Evolutionary conservation across 805 yeast genomes (phyloP).

Genomic region (Myxozyma melibiosi): DNA sequence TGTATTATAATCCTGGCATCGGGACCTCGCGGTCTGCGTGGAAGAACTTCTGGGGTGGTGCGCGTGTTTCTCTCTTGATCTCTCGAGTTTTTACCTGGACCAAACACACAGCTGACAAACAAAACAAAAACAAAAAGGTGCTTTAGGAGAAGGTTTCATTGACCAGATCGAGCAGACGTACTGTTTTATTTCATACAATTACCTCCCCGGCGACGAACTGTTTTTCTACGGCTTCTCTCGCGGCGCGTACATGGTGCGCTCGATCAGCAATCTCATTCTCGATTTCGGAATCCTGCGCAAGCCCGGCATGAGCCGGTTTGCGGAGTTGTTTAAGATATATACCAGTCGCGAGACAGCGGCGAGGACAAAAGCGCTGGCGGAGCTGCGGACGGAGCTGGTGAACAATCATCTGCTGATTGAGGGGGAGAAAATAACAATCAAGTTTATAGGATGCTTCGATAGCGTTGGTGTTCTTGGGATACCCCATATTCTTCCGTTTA

Average conservation of each 20-base stretch:
- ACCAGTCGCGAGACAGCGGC: neutral
- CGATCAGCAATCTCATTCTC: slow-evolving; percentile 12
- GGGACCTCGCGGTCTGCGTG: slow-evolving; percentile 4
- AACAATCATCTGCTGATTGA: neutral
- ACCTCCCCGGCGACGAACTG: slow-evolving; percentile 21
- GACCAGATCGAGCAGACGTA: slow-evolving; percentile 18
- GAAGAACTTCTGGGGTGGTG: slow-evolving; percentile 5
- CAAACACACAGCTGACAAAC: too few species aligned
- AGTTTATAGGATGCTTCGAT: slow-evolving; percentile 26
- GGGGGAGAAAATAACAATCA: slow-evolving; percentile 4
- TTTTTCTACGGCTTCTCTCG: slow-evolving; percentile 28
- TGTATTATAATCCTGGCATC: slow-evolving; percentile 19
- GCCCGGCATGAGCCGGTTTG: slow-evolving; percentile 18
- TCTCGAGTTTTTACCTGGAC: too few species aligned
- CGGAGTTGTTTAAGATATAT: slow-evolving; percentile 3
- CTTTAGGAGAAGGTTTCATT: slow-evolving; percentile 10
- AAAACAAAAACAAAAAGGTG: too few species aligned
- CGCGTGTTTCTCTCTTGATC: too few species aligned
- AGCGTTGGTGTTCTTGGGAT: slow-evolving; percentile 27
- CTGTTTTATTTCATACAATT: slow-evolving; percentile 19
- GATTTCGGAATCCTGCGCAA: slow-evolving; percentile 14
- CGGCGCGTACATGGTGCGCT: slow-evolving; percentile 24
- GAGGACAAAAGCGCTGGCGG: neutral
- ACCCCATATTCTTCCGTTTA: slow-evolving; percentile 8
- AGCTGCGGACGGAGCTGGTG: neutral